phyloP scores from a whole-genome alignment of 2,329 filamentous ascomycete genomes.

The Diplodia scrobiculata region DNA sequence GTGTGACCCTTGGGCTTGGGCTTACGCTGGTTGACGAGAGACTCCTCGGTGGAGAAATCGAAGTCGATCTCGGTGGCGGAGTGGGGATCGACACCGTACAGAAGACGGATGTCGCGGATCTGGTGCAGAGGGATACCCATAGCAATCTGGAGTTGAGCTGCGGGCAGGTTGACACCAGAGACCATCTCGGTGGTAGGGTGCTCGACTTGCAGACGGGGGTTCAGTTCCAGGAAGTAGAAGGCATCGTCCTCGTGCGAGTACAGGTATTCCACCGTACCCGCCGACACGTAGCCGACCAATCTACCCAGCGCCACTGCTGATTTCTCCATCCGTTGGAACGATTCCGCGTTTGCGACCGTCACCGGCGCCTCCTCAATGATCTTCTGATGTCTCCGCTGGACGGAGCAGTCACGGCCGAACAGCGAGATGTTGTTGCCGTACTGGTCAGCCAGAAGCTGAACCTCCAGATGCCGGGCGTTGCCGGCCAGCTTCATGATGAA shows the following conservation, averaged over 20 bases:
- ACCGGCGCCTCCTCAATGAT: constrained; percentile 99
- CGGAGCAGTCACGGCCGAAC: constrained; percentile 97
- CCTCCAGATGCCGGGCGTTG: constrained; percentile 93
- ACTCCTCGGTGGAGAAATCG: constrained; percentile 86
- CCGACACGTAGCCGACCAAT: constrained; percentile 96
- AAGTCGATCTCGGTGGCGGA: constrained; percentile 89
- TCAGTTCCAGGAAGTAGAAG: constrained; percentile 98
- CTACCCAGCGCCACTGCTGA: constrained; percentile 91
- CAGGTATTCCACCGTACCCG: constrained; percentile 97
- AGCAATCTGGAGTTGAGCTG: constrained; percentile 95
- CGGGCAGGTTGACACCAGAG: constrained; percentile 92
- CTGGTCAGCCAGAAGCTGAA: constrained; percentile 95
- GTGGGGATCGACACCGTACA: constrained; percentile 94
- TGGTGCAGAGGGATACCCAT: constrained; percentile 97
- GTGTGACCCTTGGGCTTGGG: constrained; percentile 95
- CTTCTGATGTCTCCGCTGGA: constrained; percentile 97
- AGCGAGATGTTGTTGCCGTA: constrained; percentile 99
- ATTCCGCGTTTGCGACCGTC: constrained; percentile 85
- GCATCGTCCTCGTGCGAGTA: constrained; percentile 98
- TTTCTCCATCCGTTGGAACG: constrained; percentile 95
- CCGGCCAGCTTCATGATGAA: constrained; percentile 99
- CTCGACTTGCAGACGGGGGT: constrained; percentile 98
- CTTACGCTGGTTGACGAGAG: constrained; percentile 79
- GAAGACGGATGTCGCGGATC: constrained; percentile 90
- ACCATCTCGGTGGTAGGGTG: constrained; percentile 99